Evolutionary conservation across 2,329 filamentous ascomycete species (phyloP), one percentile per base, ranked within the genome.

Genomic region (Podosphaera fusca): DNA sequence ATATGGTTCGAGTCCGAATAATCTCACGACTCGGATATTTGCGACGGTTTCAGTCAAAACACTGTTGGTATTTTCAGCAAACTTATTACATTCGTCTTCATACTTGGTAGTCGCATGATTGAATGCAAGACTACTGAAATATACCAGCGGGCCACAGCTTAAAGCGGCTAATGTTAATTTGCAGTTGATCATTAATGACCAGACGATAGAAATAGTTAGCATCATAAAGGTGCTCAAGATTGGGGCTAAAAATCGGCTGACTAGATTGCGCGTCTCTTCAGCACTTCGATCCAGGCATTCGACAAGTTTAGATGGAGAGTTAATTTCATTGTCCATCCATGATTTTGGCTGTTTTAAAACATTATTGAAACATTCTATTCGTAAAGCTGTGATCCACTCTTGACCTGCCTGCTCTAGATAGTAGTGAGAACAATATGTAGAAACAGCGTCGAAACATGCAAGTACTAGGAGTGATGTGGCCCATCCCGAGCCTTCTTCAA

Each of bases 261-360:
- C 74, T 0, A 96, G 71, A 62, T 86, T 88, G 7, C 85, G 78
- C 78, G 92, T 89, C 66, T 95, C 87, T 66, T 96, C 88, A 0
- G 84, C 85, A 63, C 87, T 85, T 14, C 84, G 78, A 64, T 94
- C 87, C 0, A 96, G 75, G 50, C 77, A 83, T 59, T 86, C 81
- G 0, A 75, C 80, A 47, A 96, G 74, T 1, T 75, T 73, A 0
- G 74, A 72, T 0, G 83, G 71, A 0, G 76, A 78, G 67, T 92
- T 85, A 38, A 74, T 73, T 1, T 82, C 74, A 55, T 75, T 72
- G 60, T 87, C 82, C 63, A 94, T 94, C 82, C 88, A 96, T 3
- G 76, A 69, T 59, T 77, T 81, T 0, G 86, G 84, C 65, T 95
- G 90, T 45, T 77, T 74, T 0, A 96, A 72, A 14, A 95, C 80